These are phyloP conservation scores for Oemleria cerasiformis DNA, from an alignment of 306 rosid species.

Conservation along the genomic window DNA sequence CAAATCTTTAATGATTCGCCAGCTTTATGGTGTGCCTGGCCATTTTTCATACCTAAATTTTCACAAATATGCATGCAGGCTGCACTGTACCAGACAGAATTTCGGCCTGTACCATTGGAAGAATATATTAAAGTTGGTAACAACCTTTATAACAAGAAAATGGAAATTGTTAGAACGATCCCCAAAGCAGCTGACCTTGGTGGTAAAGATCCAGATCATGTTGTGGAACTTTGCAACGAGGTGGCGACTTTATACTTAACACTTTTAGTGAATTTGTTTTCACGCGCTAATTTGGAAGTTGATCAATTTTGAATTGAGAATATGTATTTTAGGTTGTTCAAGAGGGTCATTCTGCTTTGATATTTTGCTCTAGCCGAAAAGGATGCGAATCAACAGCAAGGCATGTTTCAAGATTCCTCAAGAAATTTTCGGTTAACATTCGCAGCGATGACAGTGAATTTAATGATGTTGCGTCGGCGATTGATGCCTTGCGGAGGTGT, in stretches of 20 bases:
- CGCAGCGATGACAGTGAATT: conserved; percentile 53
- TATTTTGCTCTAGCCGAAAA: conserved; percentile 94
- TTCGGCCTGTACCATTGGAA: conserved; percentile 96
- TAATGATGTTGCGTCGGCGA: conserved; percentile 58
- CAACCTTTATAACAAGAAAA: conserved; percentile 66
- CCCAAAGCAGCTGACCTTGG: conserved; percentile 70
- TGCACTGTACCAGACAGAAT: conserved; percentile 89
- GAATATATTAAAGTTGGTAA: conserved; percentile 90
- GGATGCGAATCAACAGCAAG: conserved; percentile 98
- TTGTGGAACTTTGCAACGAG: conserved; percentile 95
- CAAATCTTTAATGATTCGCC: conserved; percentile 16
- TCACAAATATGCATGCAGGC: conserved; percentile 60
- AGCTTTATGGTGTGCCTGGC: conserved; percentile 14
- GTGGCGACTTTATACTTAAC: conserved; percentile 34
- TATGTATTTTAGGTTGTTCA: conserved; percentile 77
- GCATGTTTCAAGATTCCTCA: conserved; percentile 78
- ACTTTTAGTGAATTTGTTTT: conserved; percentile 23
- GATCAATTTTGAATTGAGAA: conserved; percentile 6
- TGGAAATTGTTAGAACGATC: conserved; percentile 78
- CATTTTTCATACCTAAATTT: conserved; percentile 20
- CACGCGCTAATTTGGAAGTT: conserved; percentile 20
- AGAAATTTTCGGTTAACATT: conserved; percentile 45
- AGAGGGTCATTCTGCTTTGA: conserved; percentile 89
- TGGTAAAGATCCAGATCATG: conserved; percentile 97
- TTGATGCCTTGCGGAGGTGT: conserved; percentile 71